A percentile compares a stretch with the other conserved stretches of the same genome.
Conservation (phyloP, 2,329 filamentous ascomycete species). For the Sordariomycetes sp. region DNA sequence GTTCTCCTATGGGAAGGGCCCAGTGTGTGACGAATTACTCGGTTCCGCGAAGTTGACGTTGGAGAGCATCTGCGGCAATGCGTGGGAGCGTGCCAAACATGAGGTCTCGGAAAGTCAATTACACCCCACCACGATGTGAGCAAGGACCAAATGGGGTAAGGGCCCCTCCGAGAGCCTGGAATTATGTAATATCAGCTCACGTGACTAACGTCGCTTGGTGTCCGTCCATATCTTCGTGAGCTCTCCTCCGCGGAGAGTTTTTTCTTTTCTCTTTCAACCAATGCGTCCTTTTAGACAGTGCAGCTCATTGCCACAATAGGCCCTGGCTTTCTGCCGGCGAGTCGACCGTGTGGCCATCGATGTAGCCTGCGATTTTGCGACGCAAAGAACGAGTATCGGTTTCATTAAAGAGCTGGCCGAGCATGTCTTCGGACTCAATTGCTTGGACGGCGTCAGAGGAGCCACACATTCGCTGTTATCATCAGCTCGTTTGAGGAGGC, state of each 20-base stretch:
- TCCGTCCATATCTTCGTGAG: neutral
- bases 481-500: neutral
- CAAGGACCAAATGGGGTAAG: neutral
- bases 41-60: neutral
- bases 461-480: constrained; percentile 36
- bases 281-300: constrained; percentile 6
- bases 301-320: constrained; percentile 4
- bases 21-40: too few species aligned
- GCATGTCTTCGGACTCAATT: constrained; percentile 34
- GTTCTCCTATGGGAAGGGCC: too few species aligned
- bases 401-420: constrained; percentile 66
- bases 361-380: constrained; percentile 41
- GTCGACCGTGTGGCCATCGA: constrained; percentile 30
- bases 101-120: neutral
- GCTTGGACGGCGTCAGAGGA: constrained; percentile 77
- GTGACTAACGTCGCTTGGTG: neutral
- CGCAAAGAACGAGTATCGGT: constrained; percentile 31
- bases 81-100: neutral
- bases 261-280: neutral
- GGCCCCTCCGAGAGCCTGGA: neutral
- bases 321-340: constrained; percentile 1
- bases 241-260: neutral
- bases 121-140: neutral
- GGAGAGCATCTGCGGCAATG: neutral
- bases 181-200: neutral